Evolutionary conservation across 148 eudicot genomes (phyloP), one percentile per base, ranked within the genome.

Genomic region (Vaccinium vitisidaea): DNA sequence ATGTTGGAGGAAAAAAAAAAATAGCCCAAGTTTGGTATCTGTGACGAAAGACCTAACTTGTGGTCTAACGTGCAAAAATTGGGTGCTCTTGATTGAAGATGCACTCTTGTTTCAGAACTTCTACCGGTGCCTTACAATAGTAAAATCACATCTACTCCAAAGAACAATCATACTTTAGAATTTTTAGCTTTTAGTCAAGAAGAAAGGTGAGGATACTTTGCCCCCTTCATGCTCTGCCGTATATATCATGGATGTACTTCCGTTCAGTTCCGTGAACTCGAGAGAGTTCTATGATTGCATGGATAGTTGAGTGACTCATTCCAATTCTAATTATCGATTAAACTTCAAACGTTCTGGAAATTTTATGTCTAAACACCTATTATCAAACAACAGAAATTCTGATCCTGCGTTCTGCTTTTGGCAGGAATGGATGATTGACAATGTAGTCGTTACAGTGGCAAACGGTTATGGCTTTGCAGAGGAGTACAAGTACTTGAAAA

Each of bases 391-490:
- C 53, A 61, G 61, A 84, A 76, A 59, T 8, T 19, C 50, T 30
- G 56, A 39, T 5, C 16, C 4, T n/a, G 11, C n/a, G 21, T 36
- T 3, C 56, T 82, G 19, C 15, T 76, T 69, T 81, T 87, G 75
- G 59, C 81, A 96, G 99, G 98, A 86, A 65, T 94, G 96, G 99
- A 87, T 93, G 91, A 90, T 96, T 76, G 98, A 96, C 84, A 91
- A 89, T 83, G 85, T 96, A 53, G 95, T 96, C 49, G 99, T 95
- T 88, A 96, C 98, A 16, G 88, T 90, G 52, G 99, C 97, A 23
- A 88, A 89, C 75, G 84, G 88, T 63, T 95, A 90, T 87, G 98
- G 98, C 48, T 88, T 96, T 80, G 90, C 94, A 30, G 87, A 90
- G 19, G 98, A 96, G 84, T 96, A 95, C 84, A 83, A 89, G 46